Evolutionary conservation across 2,329 filamentous ascomycete species (phyloP).

Genomic region (Cytospora piceicola): DNA sequence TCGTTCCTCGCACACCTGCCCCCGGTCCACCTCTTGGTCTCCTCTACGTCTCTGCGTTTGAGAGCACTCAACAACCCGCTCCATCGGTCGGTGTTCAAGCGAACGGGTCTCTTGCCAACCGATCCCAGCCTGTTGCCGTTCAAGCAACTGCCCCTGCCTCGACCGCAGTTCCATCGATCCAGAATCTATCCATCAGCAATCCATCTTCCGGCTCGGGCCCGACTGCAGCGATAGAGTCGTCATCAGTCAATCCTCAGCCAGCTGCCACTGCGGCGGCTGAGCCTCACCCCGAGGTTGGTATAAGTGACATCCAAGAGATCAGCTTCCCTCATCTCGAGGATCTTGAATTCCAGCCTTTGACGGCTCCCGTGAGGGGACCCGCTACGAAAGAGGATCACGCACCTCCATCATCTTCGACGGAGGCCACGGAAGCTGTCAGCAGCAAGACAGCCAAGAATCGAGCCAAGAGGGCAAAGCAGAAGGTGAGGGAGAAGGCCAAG

Average conservation of each 20-base stretch:
- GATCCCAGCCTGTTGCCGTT: not conserved
- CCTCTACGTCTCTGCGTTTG: conserved; percentile 7
- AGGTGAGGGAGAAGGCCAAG: conserved; percentile 9
- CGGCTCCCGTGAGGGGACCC: conserved; percentile 10
- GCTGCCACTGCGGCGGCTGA: conserved; percentile 8
- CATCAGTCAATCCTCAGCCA: not conserved
- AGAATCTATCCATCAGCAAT: not conserved
- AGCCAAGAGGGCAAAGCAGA: conserved; percentile 17
- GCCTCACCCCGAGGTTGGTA: not conserved
- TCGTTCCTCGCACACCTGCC: conserved; percentile 11
- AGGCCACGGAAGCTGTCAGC: not conserved
- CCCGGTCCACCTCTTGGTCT: conserved; percentile 7
- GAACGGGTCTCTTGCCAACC: not conserved
- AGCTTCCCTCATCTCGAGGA: conserved; percentile 6
- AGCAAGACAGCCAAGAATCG: conserved; percentile 18
- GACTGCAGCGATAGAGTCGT: conserved; percentile 20
- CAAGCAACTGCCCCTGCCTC: not conserved
- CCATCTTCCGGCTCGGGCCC: not conserved
- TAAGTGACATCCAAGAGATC: conserved; percentile 14
- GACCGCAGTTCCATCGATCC: not conserved
- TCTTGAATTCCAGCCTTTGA: conserved; percentile 20
- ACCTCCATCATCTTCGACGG: not conserved
- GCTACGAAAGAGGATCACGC: not conserved
- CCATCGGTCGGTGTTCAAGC: not conserved
- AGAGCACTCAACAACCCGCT: not conserved